Base-by-base conservation (phyloP, 2,329 filamentous ascomycete species). In the Fusarium chaquense region DNA sequence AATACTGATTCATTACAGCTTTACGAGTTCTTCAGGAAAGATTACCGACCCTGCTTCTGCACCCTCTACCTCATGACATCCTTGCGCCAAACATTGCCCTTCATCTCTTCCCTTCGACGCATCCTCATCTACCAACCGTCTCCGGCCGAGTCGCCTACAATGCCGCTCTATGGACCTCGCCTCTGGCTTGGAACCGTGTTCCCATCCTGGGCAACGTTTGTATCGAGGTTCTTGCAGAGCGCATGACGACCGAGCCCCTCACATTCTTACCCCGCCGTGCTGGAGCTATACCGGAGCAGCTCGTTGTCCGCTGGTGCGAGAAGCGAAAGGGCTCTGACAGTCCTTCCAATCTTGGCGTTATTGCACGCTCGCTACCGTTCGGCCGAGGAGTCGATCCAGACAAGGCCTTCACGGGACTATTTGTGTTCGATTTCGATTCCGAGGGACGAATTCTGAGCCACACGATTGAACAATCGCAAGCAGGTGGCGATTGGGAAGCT, bases 401-500 rank as follows among this genome's bases (percentile, higher is more conserved):
- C 65, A 91, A 92, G 75, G 91, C 94, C 76, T 98, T 98, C 73
- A 93, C 90, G 2, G 96, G 96, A 0, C 81, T 98, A 13, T 99
- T 98, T 80, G 91, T 97, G 62, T 99, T 99, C 78, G 93, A 97
- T 70, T 99, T 99, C 78, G 96, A 98, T 76, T 85, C 89, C 47
- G 87, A 97, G 74, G 96, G 96, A 2, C 86, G 93, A 68, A 89
- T 99, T 36, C 81, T 92, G 49, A 93, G 89, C 72, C 96, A 98
- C 79, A 97, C 93, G 0, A 98, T 99, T 75, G 96, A 99, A 81
- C 93, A 97, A 81, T 92, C 93, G 2, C 92, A 98, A 74, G 91
- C 96, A 75, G 90, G 91, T 18, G 89, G 91, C 40, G 89, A 93
- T 64, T 97, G 91, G 89, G 94, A 98, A 74, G 89, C 88, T 67